These are phyloP conservation scores for Oxytropis ochrocephala DNA, from an alignment of 306 rosid genomes.

Conservation along the genomic window DNA sequence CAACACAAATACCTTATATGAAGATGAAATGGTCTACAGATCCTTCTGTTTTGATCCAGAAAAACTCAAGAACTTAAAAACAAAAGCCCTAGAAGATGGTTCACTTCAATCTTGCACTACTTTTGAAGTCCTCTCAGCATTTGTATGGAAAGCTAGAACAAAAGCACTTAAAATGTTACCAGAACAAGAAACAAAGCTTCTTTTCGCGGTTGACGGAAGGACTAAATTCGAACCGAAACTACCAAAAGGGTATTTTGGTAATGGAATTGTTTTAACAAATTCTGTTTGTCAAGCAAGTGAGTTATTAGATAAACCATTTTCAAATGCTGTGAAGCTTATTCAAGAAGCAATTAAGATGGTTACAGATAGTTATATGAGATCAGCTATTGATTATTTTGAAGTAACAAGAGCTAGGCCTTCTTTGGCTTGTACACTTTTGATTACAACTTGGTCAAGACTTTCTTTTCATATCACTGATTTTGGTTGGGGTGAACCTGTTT, in stretches of 20 bases:
- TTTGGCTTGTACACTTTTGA: conserved; percentile 69
- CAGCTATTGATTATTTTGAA: conserved; percentile 91
- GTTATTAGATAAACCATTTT: conserved; percentile 50
- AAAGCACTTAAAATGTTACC: conserved; percentile 50
- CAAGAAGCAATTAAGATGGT: conserved; percentile 66
- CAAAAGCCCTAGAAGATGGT: conserved; percentile 58
- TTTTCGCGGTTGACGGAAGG: conserved; percentile 86
- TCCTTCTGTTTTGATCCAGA: conserved; percentile 73
- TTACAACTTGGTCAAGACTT: conserved; percentile 89
- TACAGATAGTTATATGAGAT: conserved; percentile 66
- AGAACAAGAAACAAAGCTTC: conserved; percentile 73
- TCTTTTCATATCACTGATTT: conserved; percentile 73
- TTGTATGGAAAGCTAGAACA: conserved; percentile 84
- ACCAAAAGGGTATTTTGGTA: conserved; percentile 74
- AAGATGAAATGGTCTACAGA: conserved; percentile 57
- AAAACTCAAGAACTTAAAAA: conserved; percentile 54
- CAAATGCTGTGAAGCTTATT: conserved; percentile 53
- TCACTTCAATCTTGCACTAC: conserved; percentile 53
- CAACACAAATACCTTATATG: conserved; percentile 33
- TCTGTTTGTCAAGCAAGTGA: conserved; percentile 64
- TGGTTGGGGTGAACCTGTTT: conserved; percentile 94
- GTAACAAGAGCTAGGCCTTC: conserved; percentile 84
- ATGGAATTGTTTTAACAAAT: conserved; percentile 71
- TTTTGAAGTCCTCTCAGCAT: conserved; percentile 82
- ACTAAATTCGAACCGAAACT: conserved; percentile 58